These are phyloP conservation scores for Aspergillus arachidicola DNA, from an alignment of 2,329 filamentous ascomycete species.

Conservation along the genomic window DNA sequence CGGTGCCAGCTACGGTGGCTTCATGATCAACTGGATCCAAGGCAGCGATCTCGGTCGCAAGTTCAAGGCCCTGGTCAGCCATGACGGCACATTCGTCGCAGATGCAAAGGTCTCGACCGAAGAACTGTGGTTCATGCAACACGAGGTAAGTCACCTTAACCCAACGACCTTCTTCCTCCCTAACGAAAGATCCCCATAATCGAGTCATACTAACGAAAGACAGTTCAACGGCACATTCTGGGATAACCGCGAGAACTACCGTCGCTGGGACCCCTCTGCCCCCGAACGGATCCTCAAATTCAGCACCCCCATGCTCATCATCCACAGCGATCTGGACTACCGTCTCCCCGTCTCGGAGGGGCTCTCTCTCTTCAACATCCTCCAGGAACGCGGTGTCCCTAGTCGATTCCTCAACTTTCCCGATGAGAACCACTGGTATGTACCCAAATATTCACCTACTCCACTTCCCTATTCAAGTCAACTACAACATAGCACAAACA, in stretches of 20 bases:
- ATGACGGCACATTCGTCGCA: constrained; percentile 79
- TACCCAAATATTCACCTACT: not conserved
- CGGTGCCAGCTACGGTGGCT: constrained; percentile 46
- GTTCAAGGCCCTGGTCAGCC: constrained; percentile 85
- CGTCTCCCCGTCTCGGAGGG: constrained; percentile 81
- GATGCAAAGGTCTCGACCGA: constrained; percentile 53
- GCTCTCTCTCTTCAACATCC: constrained; percentile 75
- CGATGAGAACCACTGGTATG: constrained; percentile 65
- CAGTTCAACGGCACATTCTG: constrained; percentile 54
- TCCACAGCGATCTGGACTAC: constrained; percentile 86
- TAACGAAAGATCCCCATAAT: not conserved
- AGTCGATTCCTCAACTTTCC: constrained; percentile 79
- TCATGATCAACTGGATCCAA: constrained; percentile 78
- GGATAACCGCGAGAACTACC: constrained; percentile 63
- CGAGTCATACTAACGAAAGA: not conserved
- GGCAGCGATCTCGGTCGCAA: constrained; percentile 78
- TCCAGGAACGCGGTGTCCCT: constrained; percentile 72
- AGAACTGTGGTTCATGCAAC: constrained; percentile 56
- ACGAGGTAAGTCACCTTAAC: constrained; percentile 35
- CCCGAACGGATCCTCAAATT: constrained; percentile 66
- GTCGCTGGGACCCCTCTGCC: constrained; percentile 66
- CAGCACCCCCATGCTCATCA: constrained; percentile 78
- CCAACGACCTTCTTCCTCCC: not conserved
- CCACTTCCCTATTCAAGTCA: not conserved
- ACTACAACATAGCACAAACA: not conserved